Base-by-base conservation (phyloP, 352 stramenopile species). In the Globisporangium middletonii region DNA sequence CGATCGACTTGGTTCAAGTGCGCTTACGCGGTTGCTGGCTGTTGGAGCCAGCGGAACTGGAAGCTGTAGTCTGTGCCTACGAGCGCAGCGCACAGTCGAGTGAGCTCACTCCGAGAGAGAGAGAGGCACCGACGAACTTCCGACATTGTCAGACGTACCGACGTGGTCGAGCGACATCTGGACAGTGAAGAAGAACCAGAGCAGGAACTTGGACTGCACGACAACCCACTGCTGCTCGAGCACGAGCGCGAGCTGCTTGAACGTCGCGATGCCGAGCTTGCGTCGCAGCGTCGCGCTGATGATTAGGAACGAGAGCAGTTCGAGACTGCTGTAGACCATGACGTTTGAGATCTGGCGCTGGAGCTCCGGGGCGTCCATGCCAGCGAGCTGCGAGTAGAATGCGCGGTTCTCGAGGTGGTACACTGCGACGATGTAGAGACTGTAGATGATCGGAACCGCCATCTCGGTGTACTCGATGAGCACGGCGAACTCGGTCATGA, bases 301-400 rank as follows among this genome's bases (percentile, higher is more conserved):
- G 3, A 74, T n/a, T 9, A 76, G 13, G 18, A 79, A 50, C 5
- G 73, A 83, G 5, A 63, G n/a, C 0, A 79, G 19, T 38, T 83
- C 71, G 28, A 83, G 56, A 9, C 49, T 44, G 12, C 50, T 56
- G 53, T 78, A 79, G 0, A 71, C 33, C 19, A 73, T 33, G 27
- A 80, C 64, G 37, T 67, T 71, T 2, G 13, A 5, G 2, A 65
- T 33, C 2, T 26, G 48, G 37, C 6, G 12, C 4, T 18, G 18
- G 19, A 54, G 5, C 15, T 12, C 11, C 2, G 0, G 18, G 12
- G 5, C 26, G 18, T 60, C 42, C n/a, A 43, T 7, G 33, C 43
- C n/a, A 12, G 23, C 9, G 16, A 57, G 15, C 27, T 57, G 37
- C n/a, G n/a, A n/a, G n/a, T n/a, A n/a, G n/a, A n/a, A n/a, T n/a